Base-by-base conservation (phyloP, 139 green algal genomes). In the Diplosphaera chodatii region DNA sequence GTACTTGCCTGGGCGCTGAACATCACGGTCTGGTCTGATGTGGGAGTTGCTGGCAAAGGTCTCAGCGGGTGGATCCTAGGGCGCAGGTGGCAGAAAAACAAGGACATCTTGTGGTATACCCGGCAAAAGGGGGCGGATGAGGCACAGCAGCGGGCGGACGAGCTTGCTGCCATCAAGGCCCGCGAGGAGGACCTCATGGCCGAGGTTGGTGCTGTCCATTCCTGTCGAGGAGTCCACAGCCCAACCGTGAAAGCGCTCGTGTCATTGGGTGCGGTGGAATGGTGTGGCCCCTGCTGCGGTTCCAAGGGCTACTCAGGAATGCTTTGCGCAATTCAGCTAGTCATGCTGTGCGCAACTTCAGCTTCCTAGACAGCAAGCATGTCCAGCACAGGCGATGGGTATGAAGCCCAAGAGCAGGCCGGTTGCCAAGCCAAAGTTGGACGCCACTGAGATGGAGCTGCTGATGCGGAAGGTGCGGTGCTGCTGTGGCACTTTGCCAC, bases 81-180 rank as follows among this genome's bases (percentile, higher is more conserved):
- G n/a, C n/a, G 31, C 59, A 73, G 86, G 30, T 92, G 87, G 87
- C 81, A 88, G 40, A 90, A 92, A 74, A 80, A 82, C 31, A 84
- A 82, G 40, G 88, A 94, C 62, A 78, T 94, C 10, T 89, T 85
- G 40, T 94, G 89, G 89, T 94, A 94, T 63, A 91, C 85, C 0
- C 74, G 84, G 4, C 80, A 84, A 4, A 86, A 87, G 29, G 40
- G 40, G 0, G 68, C 40, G 0, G 55, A 78, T 0, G 82, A 70
- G 4, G 64, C 70, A 29, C 62, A 67, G 1, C 63, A 72, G 10
- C 66, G 66, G 16, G 23, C 68, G 27, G 68, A 78, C 1, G 88
- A 93, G 80, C 40, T 92, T 32, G 68, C 69, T 22, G 74, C 78
- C 21, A 83, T 93, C 6, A 93, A 94, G 73, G 69, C 84, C 68